phyloP scores from a whole-genome alignment of 2,329 filamentous ascomycete genomes.

The Chrysoporthe puriensis region DNA sequence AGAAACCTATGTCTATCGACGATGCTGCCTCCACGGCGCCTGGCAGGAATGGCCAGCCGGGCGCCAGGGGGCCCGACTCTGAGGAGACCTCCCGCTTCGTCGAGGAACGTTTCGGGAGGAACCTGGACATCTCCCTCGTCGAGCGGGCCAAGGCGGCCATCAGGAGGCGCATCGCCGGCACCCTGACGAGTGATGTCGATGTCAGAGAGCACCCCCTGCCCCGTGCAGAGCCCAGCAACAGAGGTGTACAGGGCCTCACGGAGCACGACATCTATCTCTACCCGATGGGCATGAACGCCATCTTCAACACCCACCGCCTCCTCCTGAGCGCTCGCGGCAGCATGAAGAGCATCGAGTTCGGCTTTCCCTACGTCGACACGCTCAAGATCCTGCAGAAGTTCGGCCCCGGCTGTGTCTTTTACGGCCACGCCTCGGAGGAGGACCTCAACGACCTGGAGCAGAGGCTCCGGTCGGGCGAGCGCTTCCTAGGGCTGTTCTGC shows the following conservation, averaged over 20 bases:
- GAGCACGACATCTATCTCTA: conserved; percentile 90
- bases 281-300: conserved; percentile 91
- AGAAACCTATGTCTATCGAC: conserved; percentile 56
- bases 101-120: conserved; percentile 92
- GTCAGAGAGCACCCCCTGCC: conserved; percentile 57
- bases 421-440: conserved; percentile 74
- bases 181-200: conserved; percentile 73
- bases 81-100: conserved; percentile 80
- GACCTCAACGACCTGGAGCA: conserved; percentile 85
- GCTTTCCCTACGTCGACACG: conserved; percentile 98
- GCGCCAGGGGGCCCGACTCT: conserved; percentile 41
- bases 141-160: conserved; percentile 85
- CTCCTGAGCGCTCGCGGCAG: conserved; percentile 67
- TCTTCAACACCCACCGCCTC: conserved; percentile 83
- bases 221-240: conserved; percentile 51
- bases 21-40: conserved; percentile 30
- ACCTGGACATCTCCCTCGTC: conserved; percentile 79
- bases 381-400: conserved; percentile 95
- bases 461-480: conserved; percentile 72
- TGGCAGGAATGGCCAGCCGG: conserved; percentile 25
- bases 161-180: conserved; percentile 83
- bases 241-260: conserved; percentile 67
- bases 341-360: conserved; percentile 82
- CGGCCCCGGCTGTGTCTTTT: conserved; percentile 86
- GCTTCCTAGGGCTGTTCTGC: conserved; percentile 83